These are phyloP conservation scores for Dendrothele bispora DNA, from an alignment of 768 basidiomycete genomes.

Conservation along the genomic window DNA sequence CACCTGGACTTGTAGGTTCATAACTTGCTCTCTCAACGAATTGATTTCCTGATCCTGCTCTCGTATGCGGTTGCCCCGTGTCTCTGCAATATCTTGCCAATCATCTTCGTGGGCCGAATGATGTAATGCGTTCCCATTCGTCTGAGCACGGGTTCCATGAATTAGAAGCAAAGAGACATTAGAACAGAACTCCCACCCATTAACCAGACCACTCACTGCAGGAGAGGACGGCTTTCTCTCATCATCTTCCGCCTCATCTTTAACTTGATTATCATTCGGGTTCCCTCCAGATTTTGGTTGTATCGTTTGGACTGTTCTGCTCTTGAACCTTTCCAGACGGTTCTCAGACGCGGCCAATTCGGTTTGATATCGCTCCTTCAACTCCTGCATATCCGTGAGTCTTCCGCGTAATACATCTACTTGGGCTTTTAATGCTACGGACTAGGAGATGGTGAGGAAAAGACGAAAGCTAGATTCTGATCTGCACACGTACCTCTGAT, in stretches of 20 bases:
- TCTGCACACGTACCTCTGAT: slow-evolving; percentile 52
- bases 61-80: slow-evolving; percentile 21
- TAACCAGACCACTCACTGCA: slow-evolving; percentile 69
- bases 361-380: slow-evolving; percentile 48
- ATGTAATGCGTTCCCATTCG: slow-evolving; percentile 27
- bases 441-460: slow-evolving; percentile 41
- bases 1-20: slow-evolving; percentile 21
- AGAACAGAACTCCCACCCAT: slow-evolving; percentile 63
- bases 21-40: slow-evolving; percentile 48
- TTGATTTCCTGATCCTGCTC: slow-evolving; percentile 42
- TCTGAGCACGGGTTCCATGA: slow-evolving; percentile 32
- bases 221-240: slow-evolving; percentile 59
- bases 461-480: slow-evolving; percentile 4
- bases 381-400: slow-evolving; percentile 49
- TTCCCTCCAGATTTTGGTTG: slow-evolving; percentile 34
- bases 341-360: slow-evolving; percentile 58
- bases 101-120: slow-evolving; percentile 43
- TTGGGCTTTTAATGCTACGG: slow-evolving; percentile 57
- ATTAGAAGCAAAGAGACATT: slow-evolving; percentile 46
- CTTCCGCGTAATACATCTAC: slow-evolving; percentile 47
- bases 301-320: slow-evolving; percentile 50
- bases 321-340: slow-evolving; percentile 60
- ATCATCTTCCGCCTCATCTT: slow-evolving; percentile 46
- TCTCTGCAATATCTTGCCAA: slow-evolving; percentile 40
- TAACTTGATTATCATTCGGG: slow-evolving; percentile 27